Base-by-base conservation (phyloP, 73 alveolate genomes). In the Breviolum minutum region DNA sequence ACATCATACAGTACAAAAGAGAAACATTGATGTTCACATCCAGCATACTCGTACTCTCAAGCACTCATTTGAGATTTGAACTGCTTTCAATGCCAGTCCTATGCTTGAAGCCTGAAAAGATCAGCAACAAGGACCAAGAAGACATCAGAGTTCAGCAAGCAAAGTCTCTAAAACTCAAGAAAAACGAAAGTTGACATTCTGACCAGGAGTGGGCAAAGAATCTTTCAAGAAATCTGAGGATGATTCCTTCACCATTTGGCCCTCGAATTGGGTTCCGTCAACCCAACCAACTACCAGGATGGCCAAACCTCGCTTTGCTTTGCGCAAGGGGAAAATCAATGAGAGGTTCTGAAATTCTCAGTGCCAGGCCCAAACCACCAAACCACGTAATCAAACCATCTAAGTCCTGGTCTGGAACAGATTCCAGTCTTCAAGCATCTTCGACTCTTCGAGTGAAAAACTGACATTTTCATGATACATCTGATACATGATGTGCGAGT, bases 381-480 rank as follows among this genome's bases (percentile, higher is more conserved):
- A 92, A 92, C 98, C 98, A 92, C 14, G 98, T 92, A 48, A 92
- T 92, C 64, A 92, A 80, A 40, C 98, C 98, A 64, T 92, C 98
- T 66, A 92, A 64, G 66, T 92, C 98, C 98, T 92, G 68, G 30
- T 16, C 81, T 40, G 54, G 54, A 0, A 40, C 54, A 40, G 54
- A 40, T 40, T 40, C 54, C 54, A 40, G 54, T 40, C 54, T 40
- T 40, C 54, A 40, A 40, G 54, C 54, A 40, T 40, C 54, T 40
- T 40, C 54, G 54, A 40, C 54, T 40, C 54, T 40, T 40, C 3
- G 54, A 40, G 54, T 40, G 54, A 40, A 40, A 40, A 40, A 40
- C 0, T 3, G 54, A 40, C 54, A 40, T 40, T 40, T 40, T 40
- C 3, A 40, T 40, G 54, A 40, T 40, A 40, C 54, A 40, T 40